Evolutionary conservation across 2,329 filamentous ascomycete genomes (phyloP), one percentile per base, ranked within the genome.

Genomic region (Colletotrichum abscissum): DNA sequence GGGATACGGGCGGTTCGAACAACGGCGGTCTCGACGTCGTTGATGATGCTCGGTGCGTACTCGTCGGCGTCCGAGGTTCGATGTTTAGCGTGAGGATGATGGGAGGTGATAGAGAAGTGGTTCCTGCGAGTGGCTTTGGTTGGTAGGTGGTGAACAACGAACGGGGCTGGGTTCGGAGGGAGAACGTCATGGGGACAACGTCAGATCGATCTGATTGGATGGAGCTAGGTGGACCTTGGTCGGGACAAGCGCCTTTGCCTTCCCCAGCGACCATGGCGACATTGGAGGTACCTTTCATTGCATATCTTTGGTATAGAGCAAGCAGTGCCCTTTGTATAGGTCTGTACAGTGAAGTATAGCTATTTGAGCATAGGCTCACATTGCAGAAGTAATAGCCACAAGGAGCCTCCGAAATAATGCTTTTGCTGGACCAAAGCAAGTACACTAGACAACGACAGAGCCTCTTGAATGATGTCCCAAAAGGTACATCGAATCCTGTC

Each of bases 151-250:
- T 73, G 69, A 62, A 52, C 64, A 63, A 69, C 26, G 62, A 62
- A 67, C 67, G 73, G 72, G 70, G 71, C 73, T 69, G 64, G 72
- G 72, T 64, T 16, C 72, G 42, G 65, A 65, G 64, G 30, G 60
- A 69, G 74, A 72, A 75, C 74, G 74, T 75, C 74, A 75, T 75
- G 74, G 66, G 73, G 63, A 52, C 73, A 63, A 55, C n/a, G 33
- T 73, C 49, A 46, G 55, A 14, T 28, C n/a, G 35, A 49, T 60
- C 26, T 75, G 74, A 75, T 75, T 75, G 68, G 74, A 7, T 28
- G 58, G 54, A 67, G n/a, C 66, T 46, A 49, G 58, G 63, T 72
- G 71, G 62, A 58, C 55, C 62, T 65, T 73, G 56, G 49, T 42
- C 63, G 59, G 66, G 35, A 73, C 67, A 73, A 73, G 71, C 71